Conservation (phyloP, 192 early-diverging fungal genomes). For the Thamnidium elegans region DNA sequence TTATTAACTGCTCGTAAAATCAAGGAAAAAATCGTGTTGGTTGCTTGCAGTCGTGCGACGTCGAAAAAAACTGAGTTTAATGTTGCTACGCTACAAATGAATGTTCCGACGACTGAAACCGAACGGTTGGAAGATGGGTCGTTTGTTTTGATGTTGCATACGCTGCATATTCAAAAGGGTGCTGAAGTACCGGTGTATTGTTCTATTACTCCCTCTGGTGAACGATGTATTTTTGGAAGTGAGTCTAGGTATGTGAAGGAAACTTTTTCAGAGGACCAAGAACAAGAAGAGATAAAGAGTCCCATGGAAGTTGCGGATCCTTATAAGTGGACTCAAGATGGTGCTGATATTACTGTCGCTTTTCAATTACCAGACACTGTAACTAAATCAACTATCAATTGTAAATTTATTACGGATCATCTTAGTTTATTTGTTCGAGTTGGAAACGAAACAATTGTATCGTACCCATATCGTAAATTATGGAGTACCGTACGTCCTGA, state of each 20-base stretch:
- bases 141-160: constrained; percentile 3
- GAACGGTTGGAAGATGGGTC: background rate
- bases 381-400: constrained; percentile 52
- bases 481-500: constrained; percentile 52
- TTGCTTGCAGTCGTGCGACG: constrained; percentile 15
- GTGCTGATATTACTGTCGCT: constrained; percentile 61
- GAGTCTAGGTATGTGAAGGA: constrained; percentile 24
- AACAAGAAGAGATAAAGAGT: background rate
- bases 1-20: constrained; percentile 30
- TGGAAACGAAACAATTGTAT: constrained; percentile 14
- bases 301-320: constrained; percentile 18
- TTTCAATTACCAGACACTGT: constrained; percentile 55
- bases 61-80: constrained; percentile 15
- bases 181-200: constrained; percentile 54
- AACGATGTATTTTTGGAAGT: constrained; percentile 45
- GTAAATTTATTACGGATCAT: constrained; percentile 49
- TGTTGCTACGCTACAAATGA: constrained; percentile 17
- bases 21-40: constrained; percentile 25
- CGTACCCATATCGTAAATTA: constrained; percentile 30
- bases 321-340: constrained; percentile 72
- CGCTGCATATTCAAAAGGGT: constrained; percentile 43
- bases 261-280: constrained; percentile 7
- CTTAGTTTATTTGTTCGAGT: constrained; percentile 41
- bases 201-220: constrained; percentile 35
- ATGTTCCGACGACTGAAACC: constrained; percentile 7